Base-by-base conservation (phyloP, 2,329 filamentous ascomycete species). In the Claviceps africana region DNA sequence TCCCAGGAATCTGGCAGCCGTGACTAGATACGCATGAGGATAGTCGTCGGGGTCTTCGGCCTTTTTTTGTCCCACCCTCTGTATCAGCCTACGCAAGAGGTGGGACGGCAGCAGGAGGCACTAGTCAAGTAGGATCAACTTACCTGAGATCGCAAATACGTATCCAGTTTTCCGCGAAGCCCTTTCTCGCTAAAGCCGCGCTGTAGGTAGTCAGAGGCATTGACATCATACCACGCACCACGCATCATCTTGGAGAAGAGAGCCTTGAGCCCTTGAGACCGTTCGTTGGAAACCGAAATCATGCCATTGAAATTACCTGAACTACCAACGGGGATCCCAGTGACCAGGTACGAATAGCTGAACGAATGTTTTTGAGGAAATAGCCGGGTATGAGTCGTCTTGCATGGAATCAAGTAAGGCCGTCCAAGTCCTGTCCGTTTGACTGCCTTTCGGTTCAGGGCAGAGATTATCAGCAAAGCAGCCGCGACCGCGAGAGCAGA, bases 341-440 rank as follows among this genome's bases (percentile, higher is more conserved):
- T 79, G 46, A 82, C 72, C 1, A 89, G 74, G 62, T 88, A 88
- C 0, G 82, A 81, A 61, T 88, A 87, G 1, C 71, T 71, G 60
- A 90, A 89, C 0, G 74, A 74, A 61, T 88, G 82, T 54, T 75
- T 78, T 60, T 79, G 74, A 0, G 85, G 85, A 53, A 83, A 81
- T n/a, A 84, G 62, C 19, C 85, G 73, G 4, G 76, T 70, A 62
- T 89, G 85, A 2, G 75, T 81, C 15, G 81, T 86, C 45, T 69
- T 72, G 59, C 80, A 81, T 8, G 83, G 82, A 43, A 88, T 78
- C 13, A 89, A 66, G 52, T 80, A 66, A 3, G 78, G 74, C n/a
- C 51, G 53, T 37, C 53, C 53, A 15, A 47, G 48, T 17, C 57
- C 54, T 7, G 50, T 40, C 55, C 53, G 56, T 17, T 44, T 17